Base-by-base conservation (phyloP, 352 stramenopile species). In the Phytophthora pseudosyringae region DNA sequence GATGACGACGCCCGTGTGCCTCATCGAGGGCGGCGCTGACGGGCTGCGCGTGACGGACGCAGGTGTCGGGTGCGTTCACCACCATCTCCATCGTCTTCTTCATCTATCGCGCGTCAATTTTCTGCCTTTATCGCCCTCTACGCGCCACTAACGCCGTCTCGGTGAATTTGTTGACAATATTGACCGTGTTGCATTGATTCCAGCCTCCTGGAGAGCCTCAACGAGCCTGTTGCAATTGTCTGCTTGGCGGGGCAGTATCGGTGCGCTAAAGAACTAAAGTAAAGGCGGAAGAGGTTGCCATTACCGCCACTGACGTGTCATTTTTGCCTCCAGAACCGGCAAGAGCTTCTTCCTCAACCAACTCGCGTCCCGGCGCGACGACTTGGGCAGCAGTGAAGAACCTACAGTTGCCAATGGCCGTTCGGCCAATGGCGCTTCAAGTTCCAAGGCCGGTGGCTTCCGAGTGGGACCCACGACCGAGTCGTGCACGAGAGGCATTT, bases 271-370 rank as follows among this genome's bases (percentile, higher is more conserved):
- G 9, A 50, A 8, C 8, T 50, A 0, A 16, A 59, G 13, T 36
- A 41, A 16, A 41, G 13, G 13, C 5, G 18, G 13, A 44, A 40
- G 11, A 45, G 47, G 38, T 31, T 48, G 11, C 5, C 9, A 33
- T 39, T 45, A 49, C 53, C 26, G 12, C 16, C 21, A 18, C n/a
- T 60, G 33, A 28, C 15, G 32, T 16, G 10, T 49, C 29, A 26
- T 61, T 15, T 31, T 28, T 46, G 28, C 32, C 26, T 28, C 52
- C 45, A 91, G 86, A 64, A 96, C 88, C 36, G 88, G 88, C 57
- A 96, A 94, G 70, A 93, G 84, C 48, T 96, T 96, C 59, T 94
- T 96, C 55, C 78, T 96, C 43, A 96, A 94, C 53, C 86, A 95
- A 68, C 74, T 95, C 33, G 78, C 81, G 38, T 71, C 69, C n/a